Evolutionary conservation across 1,284 basidiomycete genomes (phyloP).

Genomic region (Apiotrichum veenhuisii): DNA sequence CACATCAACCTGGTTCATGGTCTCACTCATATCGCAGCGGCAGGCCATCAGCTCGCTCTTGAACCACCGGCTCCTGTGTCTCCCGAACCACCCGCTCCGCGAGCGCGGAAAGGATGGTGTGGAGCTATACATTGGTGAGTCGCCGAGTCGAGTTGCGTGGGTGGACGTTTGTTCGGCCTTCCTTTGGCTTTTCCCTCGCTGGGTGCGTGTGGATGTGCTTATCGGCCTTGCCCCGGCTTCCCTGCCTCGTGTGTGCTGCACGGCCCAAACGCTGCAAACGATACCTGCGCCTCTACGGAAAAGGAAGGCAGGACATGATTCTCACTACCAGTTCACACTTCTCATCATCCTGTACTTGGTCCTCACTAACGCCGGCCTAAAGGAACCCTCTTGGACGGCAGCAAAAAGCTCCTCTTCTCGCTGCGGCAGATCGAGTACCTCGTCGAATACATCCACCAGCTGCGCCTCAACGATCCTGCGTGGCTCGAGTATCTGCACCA

Average conservation of each 20-base stretch:
- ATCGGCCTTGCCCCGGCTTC: neutral
- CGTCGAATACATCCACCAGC: conserved; percentile 74
- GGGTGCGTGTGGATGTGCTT: too few relatives aligned
- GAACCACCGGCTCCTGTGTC: conserved; percentile 61
- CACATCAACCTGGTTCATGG: too few relatives aligned
- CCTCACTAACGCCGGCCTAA: too few relatives aligned
- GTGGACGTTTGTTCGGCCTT: neutral
- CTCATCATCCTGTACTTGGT: too few relatives aligned
- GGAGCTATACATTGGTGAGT: conserved; percentile 66
- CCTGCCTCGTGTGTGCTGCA: neutral
- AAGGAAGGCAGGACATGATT: too few relatives aligned
- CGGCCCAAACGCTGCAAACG: too few relatives aligned
- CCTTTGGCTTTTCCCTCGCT: too few relatives aligned
- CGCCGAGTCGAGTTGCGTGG: too few relatives aligned
- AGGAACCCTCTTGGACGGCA: conserved; percentile 19
- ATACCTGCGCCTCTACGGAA: too few relatives aligned
- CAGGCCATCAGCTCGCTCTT: conserved; percentile 65
- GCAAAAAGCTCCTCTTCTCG: conserved; percentile 66
- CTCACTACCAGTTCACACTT: neutral
- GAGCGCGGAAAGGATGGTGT: conserved; percentile 60
- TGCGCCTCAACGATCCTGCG: conserved; percentile 59
- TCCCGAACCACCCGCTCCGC: conserved; percentile 69
- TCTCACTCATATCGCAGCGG: conserved; percentile 19
- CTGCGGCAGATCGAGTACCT: conserved; percentile 78
- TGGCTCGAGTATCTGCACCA: conserved; percentile 15